These are phyloP conservation scores for Corylus americana DNA, from an alignment of 306 rosid genomes.

Conservation along the genomic window DNA sequence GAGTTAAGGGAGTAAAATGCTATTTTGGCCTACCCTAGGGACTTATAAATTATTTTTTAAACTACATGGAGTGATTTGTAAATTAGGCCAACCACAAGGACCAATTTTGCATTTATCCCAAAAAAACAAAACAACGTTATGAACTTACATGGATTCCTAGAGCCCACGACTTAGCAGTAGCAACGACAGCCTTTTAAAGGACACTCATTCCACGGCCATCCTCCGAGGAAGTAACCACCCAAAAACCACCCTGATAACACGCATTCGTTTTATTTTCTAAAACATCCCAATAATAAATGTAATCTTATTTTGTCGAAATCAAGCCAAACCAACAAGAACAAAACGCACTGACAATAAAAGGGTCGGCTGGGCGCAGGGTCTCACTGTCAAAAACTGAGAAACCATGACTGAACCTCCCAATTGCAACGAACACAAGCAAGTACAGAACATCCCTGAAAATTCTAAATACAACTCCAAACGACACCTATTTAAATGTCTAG, in stretches of 20 bases:
- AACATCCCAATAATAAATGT: neutral
- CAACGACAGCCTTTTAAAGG: constrained; percentile 62
- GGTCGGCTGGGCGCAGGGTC: constrained; percentile 83
- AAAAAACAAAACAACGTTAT: neutral
- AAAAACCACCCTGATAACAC: constrained; percentile 79
- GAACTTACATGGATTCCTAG: constrained; percentile 83
- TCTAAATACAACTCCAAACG: too few relatives aligned
- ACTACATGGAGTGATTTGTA: too few relatives aligned
- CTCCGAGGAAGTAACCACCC: constrained; percentile 94
- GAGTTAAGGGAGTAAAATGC: too few relatives aligned
- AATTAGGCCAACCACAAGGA: too few relatives aligned
- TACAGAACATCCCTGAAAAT: constrained; percentile 88
- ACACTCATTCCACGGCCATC: constrained; percentile 94
- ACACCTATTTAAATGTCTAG: too few relatives aligned
- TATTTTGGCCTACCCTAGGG: too few relatives aligned
- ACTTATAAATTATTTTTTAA: too few relatives aligned
- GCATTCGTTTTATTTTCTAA: neutral
- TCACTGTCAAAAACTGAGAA: constrained; percentile 69
- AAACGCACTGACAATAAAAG: constrained; percentile 81
- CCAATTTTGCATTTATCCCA: too few relatives aligned
- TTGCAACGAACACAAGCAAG: constrained; percentile 73
- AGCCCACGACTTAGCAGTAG: constrained; percentile 87
- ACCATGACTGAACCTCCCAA: constrained; percentile 94
- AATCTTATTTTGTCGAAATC: neutral
- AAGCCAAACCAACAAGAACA: neutral